Percentiles rank a stretch among this genome's conserved stretches.
Conservation (phyloP, 179 eudicot genomes). For the Amaranthus tricolor region DNA sequence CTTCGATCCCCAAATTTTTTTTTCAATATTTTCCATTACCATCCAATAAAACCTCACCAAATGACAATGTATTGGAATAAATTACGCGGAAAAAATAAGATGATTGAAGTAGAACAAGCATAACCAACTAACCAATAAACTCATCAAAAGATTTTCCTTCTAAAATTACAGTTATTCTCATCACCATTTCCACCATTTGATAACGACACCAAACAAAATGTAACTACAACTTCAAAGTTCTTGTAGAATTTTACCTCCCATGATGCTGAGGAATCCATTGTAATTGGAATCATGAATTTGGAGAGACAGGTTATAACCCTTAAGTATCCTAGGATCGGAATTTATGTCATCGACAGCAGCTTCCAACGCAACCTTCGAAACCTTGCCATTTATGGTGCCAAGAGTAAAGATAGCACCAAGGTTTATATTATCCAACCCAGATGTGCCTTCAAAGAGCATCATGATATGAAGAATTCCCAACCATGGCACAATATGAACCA, state of each 20-base stretch:
- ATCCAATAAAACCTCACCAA: too few species aligned
- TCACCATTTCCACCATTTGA: too few species aligned
- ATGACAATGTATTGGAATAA: too few species aligned
- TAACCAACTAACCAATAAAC: too few species aligned
- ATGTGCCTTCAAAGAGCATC: conserved; percentile 25
- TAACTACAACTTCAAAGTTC: not conserved
- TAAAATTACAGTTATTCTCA: too few species aligned
- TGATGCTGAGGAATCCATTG: conserved; percentile 62
- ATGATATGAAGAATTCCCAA: conserved; percentile 28
- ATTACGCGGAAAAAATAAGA: too few species aligned
- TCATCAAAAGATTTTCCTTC: too few species aligned
- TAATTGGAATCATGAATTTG: conserved; percentile 49
- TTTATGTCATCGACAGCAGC: conserved; percentile 65
- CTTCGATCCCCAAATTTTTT: too few species aligned
- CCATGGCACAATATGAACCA: conserved; percentile 30
- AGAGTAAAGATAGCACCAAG: conserved; percentile 57
- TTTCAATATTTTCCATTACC: too few species aligned
- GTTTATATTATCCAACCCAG: conserved; percentile 34
- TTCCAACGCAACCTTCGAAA: conserved; percentile 46
- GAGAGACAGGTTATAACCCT: conserved; percentile 47
- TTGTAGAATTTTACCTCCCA: conserved; percentile 53
- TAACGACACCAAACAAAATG: too few species aligned
- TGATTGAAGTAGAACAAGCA: too few species aligned
- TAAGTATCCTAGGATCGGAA: conserved; percentile 53
- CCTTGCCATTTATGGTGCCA: conserved; percentile 37